These are phyloP conservation scores for Ilyonectria destructans DNA, from an alignment of 2,329 filamentous ascomycete genomes.

Conservation along the genomic window DNA sequence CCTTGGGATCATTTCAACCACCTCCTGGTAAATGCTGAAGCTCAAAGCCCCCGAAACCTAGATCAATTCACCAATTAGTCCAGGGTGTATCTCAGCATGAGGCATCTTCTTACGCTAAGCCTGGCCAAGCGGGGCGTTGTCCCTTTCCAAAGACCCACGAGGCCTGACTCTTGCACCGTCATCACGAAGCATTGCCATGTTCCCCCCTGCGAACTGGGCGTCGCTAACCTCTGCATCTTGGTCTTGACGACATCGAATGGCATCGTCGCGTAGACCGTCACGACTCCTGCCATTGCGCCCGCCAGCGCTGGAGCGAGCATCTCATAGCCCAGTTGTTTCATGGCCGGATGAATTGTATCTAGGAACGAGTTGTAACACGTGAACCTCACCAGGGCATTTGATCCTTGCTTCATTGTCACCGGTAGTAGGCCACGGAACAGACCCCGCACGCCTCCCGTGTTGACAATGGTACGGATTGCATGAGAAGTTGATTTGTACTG, in stretches of 20 bases:
- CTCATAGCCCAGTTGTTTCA: not conserved
- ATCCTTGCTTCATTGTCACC: slow-evolving; percentile 27
- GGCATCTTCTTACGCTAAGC: slow-evolving; percentile 8
- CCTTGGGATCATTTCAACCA: not conserved
- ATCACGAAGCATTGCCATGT: not conserved
- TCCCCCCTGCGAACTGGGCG: not conserved
- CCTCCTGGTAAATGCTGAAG: slow-evolving; percentile 20
- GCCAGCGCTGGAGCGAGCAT: not conserved
- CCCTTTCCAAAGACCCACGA: slow-evolving; percentile 13
- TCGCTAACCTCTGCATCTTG: slow-evolving; percentile 7
- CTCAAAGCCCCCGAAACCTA: slow-evolving; percentile 16
- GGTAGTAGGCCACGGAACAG: not conserved
- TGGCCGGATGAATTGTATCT: slow-evolving; percentile 1
- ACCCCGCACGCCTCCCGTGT: not conserved
- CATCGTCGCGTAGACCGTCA: slow-evolving; percentile 2
- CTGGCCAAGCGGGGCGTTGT: slow-evolving; percentile 11
- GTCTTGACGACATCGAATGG: slow-evolving; percentile 11
- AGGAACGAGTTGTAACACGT: slow-evolving; percentile 25
- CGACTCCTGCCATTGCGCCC: slow-evolving; percentile 10
- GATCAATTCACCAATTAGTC: not conserved
- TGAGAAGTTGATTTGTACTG: slow-evolving; percentile 25
- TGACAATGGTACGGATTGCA: slow-evolving; percentile 1
- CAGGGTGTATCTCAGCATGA: not conserved
- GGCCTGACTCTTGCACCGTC: not conserved
- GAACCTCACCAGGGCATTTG: slow-evolving; percentile 27